A percentile compares a stretch with the other conserved stretches of the same genome.
Conservation (phyloP, 164 flowering plant genomes). For the Chimonanthus praecox region DNA sequence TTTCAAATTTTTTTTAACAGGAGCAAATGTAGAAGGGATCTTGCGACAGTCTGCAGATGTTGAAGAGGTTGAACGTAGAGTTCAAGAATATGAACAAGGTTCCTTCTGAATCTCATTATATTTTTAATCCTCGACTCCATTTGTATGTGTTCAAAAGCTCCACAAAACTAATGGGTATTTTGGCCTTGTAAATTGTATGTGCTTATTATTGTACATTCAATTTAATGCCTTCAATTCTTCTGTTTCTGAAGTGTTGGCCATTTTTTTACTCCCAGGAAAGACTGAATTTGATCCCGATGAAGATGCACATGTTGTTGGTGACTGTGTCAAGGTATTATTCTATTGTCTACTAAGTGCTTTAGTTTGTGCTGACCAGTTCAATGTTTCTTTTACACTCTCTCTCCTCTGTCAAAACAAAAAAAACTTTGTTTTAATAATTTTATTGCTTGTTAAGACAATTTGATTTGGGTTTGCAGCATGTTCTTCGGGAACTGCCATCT, state of each 20-base stretch:
- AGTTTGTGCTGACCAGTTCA: not conserved
- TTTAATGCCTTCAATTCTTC: not conserved
- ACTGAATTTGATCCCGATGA: slow-evolving; percentile 80
- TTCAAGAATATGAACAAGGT: slow-evolving; percentile 98
- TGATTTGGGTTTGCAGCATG: slow-evolving; percentile 55
- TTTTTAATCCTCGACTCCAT: not conserved
- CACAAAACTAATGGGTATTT: not conserved
- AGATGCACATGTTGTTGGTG: slow-evolving; percentile 99
- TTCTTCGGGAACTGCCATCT: slow-evolving; percentile 98
- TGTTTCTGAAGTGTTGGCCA: not conserved
- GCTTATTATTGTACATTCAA: not conserved
- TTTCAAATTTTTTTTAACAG: slow-evolving; percentile 25
- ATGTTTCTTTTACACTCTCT: not conserved
- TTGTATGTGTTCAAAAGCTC: not conserved
- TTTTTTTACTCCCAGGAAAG: slow-evolving; percentile 44
- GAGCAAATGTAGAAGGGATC: slow-evolving; percentile 91
- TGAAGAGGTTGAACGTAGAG: slow-evolving; percentile 94
- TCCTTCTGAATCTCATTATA: not conserved
- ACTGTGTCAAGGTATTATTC: slow-evolving; percentile 82
- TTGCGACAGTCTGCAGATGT: slow-evolving; percentile 95
- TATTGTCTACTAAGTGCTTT: not conserved
- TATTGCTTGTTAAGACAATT: not conserved
- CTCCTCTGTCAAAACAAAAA: not conserved
- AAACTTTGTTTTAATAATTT: not conserved
- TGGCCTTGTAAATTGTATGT: not conserved